These are phyloP conservation scores for Sistotremastrum suecicum DNA, from an alignment of 768 basidiomycete genomes.

Conservation along the genomic window DNA sequence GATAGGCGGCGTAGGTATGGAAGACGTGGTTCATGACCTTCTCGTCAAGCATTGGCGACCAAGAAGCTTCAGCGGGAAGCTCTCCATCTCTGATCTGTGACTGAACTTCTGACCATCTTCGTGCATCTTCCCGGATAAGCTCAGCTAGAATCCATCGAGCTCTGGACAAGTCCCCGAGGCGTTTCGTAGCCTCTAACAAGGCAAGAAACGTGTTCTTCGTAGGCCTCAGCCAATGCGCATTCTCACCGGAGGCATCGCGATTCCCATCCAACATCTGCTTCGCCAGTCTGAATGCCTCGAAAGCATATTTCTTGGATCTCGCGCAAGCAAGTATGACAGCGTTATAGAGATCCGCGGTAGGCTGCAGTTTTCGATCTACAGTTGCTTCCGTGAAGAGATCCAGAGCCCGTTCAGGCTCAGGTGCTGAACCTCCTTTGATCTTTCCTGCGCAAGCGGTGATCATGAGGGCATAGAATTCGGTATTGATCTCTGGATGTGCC, in stretches of 20 bases:
- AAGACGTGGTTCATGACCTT: conserved; percentile 73
- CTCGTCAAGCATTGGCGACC: conserved; percentile 29
- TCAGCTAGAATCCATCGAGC: conserved; percentile 88
- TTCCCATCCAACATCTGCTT: conserved; percentile 76
- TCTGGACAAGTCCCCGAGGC: conserved; percentile 68
- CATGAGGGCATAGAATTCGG: conserved; percentile 67
- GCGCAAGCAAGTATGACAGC: conserved; percentile 77
- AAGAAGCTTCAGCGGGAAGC: not conserved
- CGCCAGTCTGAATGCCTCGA: conserved; percentile 73
- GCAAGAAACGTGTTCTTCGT: conserved; percentile 62
- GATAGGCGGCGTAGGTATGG: conserved; percentile 75
- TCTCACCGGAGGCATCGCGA: conserved; percentile 46
- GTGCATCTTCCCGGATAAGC: conserved; percentile 33
- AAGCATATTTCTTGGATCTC: conserved; percentile 46
- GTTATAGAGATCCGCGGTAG: conserved; percentile 59
- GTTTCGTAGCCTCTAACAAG: conserved; percentile 80
- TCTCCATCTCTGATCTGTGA: conserved; percentile 18
- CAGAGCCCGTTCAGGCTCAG: conserved; percentile 81
- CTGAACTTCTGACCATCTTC: conserved; percentile 8
- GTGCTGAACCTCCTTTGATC: conserved; percentile 25
- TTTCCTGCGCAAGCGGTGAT: conserved; percentile 67
- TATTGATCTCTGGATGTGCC: conserved; percentile 71
- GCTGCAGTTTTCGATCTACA: conserved; percentile 44
- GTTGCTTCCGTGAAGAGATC: conserved; percentile 95
- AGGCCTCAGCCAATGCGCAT: conserved; percentile 34